Base-by-base conservation (phyloP, 2,329 filamentous ascomycete genomes). In the Sporothrix pseudoabietina region DNA sequence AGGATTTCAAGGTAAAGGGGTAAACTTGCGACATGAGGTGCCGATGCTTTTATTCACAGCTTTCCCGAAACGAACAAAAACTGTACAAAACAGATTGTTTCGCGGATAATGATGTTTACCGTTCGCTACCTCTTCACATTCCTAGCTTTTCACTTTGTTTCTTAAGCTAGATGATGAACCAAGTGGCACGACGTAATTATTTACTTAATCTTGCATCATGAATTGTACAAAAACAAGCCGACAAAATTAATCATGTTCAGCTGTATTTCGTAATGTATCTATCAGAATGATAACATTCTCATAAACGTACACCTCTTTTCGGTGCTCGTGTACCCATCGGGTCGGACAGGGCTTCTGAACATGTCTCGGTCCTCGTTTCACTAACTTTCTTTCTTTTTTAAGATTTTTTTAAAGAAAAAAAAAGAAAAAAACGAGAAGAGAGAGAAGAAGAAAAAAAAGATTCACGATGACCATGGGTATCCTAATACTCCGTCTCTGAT, bases 211-310 rank as follows among this genome's bases (percentile, higher is more conserved):
- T 59, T 32, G 55, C 55, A 59, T 59, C 55, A 59, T 14, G 55
- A 59, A 59, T 32, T 39, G 30, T 61, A 19, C 16, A 61, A 30
- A 61, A 61, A 61, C 32, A 61, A 61, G 57, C 32, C 57, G 57
- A 39, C 5, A 44, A 19, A 16, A 16, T 39, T 3, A 4, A 6
- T 14, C 19, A 4, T 44, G 22, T 55, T 12, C 14, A 8, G 30
- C 30, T 39, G 6, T 7, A 26, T 16, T 7, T 65, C 19, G 8
- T 7, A 44, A 9, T 32, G 41, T 68, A 26, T 68, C 63, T 68
- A 26, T 68, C 63, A 22, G 41, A 52, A 35, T 49, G 41, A 68
- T 10, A 41, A 32, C 61, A 19, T 44, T 19, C 7, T 22, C 35
- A 30, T 49, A 19, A 32, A 66, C 22, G n/a, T 8, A 26, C 9